phyloP scores from a whole-genome alignment of 2,329 filamentous ascomycete genomes.

The Emericellopsis atlantica region DNA sequence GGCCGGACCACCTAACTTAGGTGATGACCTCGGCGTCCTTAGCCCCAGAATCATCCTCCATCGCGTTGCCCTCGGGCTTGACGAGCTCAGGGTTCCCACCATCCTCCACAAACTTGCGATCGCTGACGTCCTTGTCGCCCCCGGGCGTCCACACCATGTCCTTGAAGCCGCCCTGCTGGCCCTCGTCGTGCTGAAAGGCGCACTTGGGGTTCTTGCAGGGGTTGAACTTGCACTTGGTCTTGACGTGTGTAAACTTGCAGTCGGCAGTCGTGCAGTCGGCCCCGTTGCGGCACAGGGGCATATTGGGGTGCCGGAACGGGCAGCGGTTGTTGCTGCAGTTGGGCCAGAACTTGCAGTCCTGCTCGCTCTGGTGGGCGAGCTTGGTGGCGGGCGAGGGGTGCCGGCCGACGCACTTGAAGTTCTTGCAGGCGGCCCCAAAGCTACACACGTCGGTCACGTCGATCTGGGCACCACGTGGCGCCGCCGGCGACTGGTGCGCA shows the following conservation, averaged over 20 bases:
- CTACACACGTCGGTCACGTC: slow-evolving; percentile 72
- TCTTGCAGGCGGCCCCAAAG: slow-evolving; percentile 88
- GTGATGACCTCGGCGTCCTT: slow-evolving; percentile 25
- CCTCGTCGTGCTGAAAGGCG: slow-evolving; percentile 80
- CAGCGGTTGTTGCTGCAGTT: slow-evolving; percentile 84
- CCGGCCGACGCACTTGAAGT: slow-evolving; percentile 81
- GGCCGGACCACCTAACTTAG: slow-evolving; percentile 7
- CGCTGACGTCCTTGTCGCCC: slow-evolving; percentile 58
- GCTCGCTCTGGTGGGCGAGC: slow-evolving; percentile 65
- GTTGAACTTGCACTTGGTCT: slow-evolving; percentile 77
- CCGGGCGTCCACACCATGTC: slow-evolving; percentile 86
- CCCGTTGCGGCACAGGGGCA: slow-evolving; percentile 83
- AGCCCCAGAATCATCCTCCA: slow-evolving; percentile 4
- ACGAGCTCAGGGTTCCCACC: slow-evolving; percentile 58
- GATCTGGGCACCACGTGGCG: slow-evolving; percentile 62
- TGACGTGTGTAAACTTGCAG: slow-evolving; percentile 85
- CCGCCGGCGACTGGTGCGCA: slow-evolving; percentile 87
- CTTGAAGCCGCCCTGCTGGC: slow-evolving; percentile 72
- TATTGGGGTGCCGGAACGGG: slow-evolving; percentile 76
- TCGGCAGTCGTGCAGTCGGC: slow-evolving; percentile 68
- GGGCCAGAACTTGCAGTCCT: slow-evolving; percentile 83
- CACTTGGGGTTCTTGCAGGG: slow-evolving; percentile 86
- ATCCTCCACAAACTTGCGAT: slow-evolving; percentile 76
- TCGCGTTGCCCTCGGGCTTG: slow-evolving; percentile 37
- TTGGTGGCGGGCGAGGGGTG: slow-evolving; percentile 85